A percentile compares a stretch with the other conserved stretches of the same genome.
Conservation (phyloP, 2,329 filamentous ascomycete species). For the Xylaria multiplex region DNA sequence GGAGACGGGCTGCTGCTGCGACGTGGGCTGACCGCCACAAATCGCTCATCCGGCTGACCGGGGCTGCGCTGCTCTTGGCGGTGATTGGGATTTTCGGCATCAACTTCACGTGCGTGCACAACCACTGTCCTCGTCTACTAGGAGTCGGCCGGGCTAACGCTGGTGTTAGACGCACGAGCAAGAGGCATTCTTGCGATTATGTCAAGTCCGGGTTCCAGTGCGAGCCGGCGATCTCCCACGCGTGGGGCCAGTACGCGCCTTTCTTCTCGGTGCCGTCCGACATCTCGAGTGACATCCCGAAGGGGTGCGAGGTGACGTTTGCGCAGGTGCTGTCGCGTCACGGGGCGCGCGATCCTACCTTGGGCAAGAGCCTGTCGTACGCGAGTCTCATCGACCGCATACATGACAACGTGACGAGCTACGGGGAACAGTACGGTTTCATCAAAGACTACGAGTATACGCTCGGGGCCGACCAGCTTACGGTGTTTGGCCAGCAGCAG, state of each 20-base stretch:
- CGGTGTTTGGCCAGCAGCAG: conserved; percentile 72
- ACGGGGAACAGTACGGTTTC: conserved; percentile 73
- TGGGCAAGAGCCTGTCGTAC: conserved; percentile 72
- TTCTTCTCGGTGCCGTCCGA: conserved; percentile 80
- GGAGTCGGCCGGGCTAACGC: conserved; percentile 7
- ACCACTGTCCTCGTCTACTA: not conserved
- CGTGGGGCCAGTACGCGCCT: conserved; percentile 90
- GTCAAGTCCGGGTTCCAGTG: conserved; percentile 70
- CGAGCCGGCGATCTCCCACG: conserved; percentile 67
- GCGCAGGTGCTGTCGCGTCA: conserved; percentile 85
- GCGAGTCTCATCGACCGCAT: conserved; percentile 72
- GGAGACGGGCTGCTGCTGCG: conserved; percentile 20
- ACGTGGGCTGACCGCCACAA: conserved; percentile 40
- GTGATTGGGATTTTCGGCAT: conserved; percentile 38
- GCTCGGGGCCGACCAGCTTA: conserved; percentile 75
- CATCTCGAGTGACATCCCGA: conserved; percentile 68
- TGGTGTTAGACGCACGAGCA: conserved; percentile 27
- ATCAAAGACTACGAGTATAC: conserved; percentile 76
- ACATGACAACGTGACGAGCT: conserved; percentile 65
- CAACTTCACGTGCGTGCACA: conserved; percentile 42
- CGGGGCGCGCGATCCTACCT: conserved; percentile 83
- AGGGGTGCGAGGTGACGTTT: conserved; percentile 79
- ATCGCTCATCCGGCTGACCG: conserved; percentile 36
- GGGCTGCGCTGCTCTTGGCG: conserved; percentile 39
- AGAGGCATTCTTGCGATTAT: conserved; percentile 60